Conservation (phyloP, 129 eudicot genomes). For the Chrysanthemum seticuspe region DNA sequence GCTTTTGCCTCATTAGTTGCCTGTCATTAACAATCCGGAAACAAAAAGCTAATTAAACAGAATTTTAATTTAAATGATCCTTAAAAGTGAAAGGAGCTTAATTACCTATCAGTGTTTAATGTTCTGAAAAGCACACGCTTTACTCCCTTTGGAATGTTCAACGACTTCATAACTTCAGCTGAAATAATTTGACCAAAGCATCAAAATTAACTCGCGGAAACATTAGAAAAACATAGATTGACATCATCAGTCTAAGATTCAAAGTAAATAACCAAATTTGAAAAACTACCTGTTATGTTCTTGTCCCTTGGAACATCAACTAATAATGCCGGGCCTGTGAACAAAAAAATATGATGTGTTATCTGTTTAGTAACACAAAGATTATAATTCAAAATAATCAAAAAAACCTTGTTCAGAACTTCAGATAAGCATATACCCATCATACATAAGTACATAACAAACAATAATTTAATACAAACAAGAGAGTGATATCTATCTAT, state of each 20-base stretch:
- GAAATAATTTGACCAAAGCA: constrained; percentile 15
- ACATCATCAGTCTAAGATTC: not conserved
- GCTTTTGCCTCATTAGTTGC: constrained; percentile 47
- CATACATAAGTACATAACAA: not conserved
- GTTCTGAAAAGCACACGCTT: constrained; percentile 72
- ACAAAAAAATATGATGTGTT: not conserved
- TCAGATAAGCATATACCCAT: not conserved
- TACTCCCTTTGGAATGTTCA: constrained; percentile 62
- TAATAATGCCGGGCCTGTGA: constrained; percentile 52
- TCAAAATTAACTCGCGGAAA: not conserved
- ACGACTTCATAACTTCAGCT: constrained; percentile 57
- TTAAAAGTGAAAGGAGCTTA: not conserved
- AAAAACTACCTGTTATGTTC: constrained; percentile 50
- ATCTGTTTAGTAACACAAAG: too few relatives aligned
- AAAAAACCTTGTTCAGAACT: too few relatives aligned
- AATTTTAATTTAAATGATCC: not conserved
- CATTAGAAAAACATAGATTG: not conserved
- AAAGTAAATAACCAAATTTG: not conserved
- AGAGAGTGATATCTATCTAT: not conserved
- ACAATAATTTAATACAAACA: not conserved
- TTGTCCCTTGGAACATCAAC: constrained; percentile 54
- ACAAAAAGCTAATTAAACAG: not conserved
- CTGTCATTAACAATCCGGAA: constrained; percentile 28
- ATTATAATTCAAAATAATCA: too few relatives aligned
- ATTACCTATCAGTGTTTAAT: constrained; percentile 62